These are phyloP conservation scores for Pouteria glomerata DNA, from an alignment of 148 eudicot genomes.

Conservation along the genomic window DNA sequence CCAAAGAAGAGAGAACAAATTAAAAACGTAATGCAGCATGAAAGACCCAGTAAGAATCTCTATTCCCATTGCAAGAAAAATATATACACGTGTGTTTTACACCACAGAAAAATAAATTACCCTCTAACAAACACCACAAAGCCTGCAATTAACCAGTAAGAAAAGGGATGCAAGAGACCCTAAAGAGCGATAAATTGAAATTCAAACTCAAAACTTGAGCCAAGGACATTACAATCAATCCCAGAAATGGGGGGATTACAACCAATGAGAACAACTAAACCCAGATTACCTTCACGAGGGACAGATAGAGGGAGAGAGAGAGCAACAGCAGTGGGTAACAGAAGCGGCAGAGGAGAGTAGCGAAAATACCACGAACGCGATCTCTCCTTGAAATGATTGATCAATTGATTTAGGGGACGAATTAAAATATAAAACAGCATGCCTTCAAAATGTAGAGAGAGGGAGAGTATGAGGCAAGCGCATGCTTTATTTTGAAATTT, in stretches of 20 bases:
- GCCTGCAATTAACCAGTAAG: background rate
- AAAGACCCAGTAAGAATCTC: background rate
- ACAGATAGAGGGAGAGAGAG: background rate
- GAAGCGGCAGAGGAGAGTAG: background rate
- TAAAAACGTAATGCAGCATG: too few relatives aligned
- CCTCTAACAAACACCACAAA: background rate
- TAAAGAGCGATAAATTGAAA: too few relatives aligned
- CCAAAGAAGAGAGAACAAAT: background rate
- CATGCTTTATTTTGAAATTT: background rate
- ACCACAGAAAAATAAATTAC: background rate
- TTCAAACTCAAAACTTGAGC: background rate
- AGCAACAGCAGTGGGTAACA: background rate
- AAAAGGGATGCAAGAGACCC: background rate
- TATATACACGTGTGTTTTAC: background rate
- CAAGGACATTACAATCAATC: background rate
- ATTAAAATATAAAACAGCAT: background rate
- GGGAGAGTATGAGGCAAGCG: background rate
- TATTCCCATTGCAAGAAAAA: background rate
- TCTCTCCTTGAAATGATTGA: background rate
- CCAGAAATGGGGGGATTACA: background rate
- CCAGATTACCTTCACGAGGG: background rate
- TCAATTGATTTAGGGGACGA: background rate
- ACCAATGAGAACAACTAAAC: too few relatives aligned
- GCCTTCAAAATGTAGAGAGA: background rate
- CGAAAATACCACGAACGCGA: background rate